phyloP scores from a whole-genome alignment of 768 basidiomycete genomes.

The Tulasnella sp. region DNA sequence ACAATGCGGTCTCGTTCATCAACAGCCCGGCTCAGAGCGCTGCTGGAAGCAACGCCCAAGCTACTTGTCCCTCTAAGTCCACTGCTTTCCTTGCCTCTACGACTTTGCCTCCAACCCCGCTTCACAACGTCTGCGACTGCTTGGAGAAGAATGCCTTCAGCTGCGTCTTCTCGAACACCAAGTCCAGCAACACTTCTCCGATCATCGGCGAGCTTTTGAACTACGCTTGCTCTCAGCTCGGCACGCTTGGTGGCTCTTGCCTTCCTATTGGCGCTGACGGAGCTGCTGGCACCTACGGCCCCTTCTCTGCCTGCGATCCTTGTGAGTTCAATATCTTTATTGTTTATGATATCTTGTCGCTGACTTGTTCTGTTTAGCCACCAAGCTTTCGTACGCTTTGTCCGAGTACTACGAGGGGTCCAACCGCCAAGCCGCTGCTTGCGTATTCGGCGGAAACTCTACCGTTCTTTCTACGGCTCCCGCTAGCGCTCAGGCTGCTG shows the following conservation, averaged over 20 bases:
- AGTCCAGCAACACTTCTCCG: conserved; percentile 52
- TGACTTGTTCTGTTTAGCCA: conserved; percentile 43
- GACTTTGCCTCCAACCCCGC: conserved; percentile 78
- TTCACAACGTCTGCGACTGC: conserved; percentile 72
- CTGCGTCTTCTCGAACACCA: conserved; percentile 68
- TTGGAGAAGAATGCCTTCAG: conserved; percentile 57
- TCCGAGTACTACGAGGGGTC: conserved; percentile 68
- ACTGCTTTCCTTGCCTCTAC: conserved; percentile 57
- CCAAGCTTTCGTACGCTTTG: conserved; percentile 81
- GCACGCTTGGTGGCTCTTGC: conserved; percentile 59
- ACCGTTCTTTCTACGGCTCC: conserved; percentile 62
- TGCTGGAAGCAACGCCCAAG: conserved; percentile 50
- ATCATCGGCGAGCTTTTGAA: conserved; percentile 61
- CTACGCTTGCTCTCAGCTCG: conserved; percentile 66
- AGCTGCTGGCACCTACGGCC: conserved; percentile 53
- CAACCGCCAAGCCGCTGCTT: conserved; percentile 52
- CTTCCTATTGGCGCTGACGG: conserved; percentile 69
- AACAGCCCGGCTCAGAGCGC: conserved; percentile 58
- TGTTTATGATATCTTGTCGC: not conserved
- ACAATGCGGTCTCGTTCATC: conserved; percentile 49
- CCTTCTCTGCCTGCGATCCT: conserved; percentile 40
- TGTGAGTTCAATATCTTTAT: conserved; percentile 45
- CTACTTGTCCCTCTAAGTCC: conserved; percentile 60
- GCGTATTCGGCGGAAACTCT: conserved; percentile 65
- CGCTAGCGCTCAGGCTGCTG: conserved; percentile 48